Conservation (phyloP, 768 basidiomycete species). For the Dioszegia hungarica region DNA sequence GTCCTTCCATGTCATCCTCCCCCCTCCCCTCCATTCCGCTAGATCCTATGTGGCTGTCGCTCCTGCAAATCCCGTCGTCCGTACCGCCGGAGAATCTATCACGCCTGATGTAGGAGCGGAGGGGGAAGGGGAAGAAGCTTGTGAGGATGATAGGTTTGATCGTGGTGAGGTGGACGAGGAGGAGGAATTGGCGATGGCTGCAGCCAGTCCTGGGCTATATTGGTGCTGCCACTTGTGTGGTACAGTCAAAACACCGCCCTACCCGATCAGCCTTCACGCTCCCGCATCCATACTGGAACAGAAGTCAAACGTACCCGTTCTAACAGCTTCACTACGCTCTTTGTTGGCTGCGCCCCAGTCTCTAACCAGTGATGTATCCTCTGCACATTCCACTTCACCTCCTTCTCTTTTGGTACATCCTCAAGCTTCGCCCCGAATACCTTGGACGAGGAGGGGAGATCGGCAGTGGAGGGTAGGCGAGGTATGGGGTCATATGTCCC, state of each 20-base stretch:
- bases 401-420: slow-evolving; percentile 54
- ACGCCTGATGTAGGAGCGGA: neutral
- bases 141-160: too few relatives aligned
- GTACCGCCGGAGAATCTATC: neutral
- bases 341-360: slow-evolving; percentile 76
- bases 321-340: slow-evolving; percentile 69
- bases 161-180: neutral
- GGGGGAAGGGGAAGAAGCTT: neutral
- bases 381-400: slow-evolving; percentile 82
- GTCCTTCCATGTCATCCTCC: too few relatives aligned
- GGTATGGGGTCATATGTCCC: slow-evolving; percentile 73
- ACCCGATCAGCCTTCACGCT: neutral
- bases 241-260: slow-evolving; percentile 36
- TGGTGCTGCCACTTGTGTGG: slow-evolving; percentile 43
- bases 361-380: slow-evolving; percentile 85
- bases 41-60: neutral
- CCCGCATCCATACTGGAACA: neutral
- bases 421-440: slow-evolving; percentile 50
- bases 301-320: slow-evolving; percentile 61
- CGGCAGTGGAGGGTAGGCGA: slow-evolving; percentile 12
- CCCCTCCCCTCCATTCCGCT: neutral
- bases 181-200: neutral
- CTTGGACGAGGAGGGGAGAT: slow-evolving; percentile 45
- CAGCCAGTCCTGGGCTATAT: slow-evolving; percentile 14
- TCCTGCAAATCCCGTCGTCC: neutral